These are phyloP conservation scores for Penicillium palitans DNA, from an alignment of 2,329 filamentous ascomycete genomes.

Conservation along the genomic window DNA sequence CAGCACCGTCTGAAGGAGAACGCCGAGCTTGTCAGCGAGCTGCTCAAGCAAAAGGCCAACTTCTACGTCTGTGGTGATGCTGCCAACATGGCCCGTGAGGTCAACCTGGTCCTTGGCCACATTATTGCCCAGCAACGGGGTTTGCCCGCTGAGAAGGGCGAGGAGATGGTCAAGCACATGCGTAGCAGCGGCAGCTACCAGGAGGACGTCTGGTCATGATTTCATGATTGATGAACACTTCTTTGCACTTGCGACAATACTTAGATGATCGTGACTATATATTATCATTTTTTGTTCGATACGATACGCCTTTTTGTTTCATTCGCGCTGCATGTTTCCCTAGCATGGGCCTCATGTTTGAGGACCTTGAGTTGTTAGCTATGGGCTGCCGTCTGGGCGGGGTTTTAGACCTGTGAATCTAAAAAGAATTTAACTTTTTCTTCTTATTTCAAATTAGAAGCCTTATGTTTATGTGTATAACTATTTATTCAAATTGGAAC, in stretches of 20 bases:
- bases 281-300: constrained; percentile 17
- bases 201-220: constrained; percentile 69
- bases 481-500: background rate
- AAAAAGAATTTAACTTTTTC: constrained; percentile 10
- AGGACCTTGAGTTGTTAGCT: background rate
- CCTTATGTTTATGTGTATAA: background rate
- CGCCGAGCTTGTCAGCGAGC: constrained; percentile 79
- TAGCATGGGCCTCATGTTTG: constrained; percentile 7
- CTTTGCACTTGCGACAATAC: constrained; percentile 24
- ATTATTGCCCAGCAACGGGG: constrained; percentile 84
- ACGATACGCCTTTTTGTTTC: constrained; percentile 6
- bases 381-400: background rate
- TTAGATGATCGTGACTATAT: constrained; percentile 32
- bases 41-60: constrained; percentile 81
- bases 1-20: constrained; percentile 87
- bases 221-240: constrained; percentile 14
- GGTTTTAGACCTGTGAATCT: constrained; percentile 16
- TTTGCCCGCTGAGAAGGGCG: constrained; percentile 80
- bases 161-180: constrained; percentile 98
- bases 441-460: background rate
- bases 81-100: constrained; percentile 92
- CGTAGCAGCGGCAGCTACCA: constrained; percentile 94
- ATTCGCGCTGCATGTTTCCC: constrained; percentile 14
- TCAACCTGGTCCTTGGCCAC: constrained; percentile 81
- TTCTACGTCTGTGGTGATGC: constrained; percentile 99